Percentiles rank a stretch among this genome's conserved stretches.
Conservation (phyloP, 208 protist genomes). For the Leishmania martiniquensis region DNA sequence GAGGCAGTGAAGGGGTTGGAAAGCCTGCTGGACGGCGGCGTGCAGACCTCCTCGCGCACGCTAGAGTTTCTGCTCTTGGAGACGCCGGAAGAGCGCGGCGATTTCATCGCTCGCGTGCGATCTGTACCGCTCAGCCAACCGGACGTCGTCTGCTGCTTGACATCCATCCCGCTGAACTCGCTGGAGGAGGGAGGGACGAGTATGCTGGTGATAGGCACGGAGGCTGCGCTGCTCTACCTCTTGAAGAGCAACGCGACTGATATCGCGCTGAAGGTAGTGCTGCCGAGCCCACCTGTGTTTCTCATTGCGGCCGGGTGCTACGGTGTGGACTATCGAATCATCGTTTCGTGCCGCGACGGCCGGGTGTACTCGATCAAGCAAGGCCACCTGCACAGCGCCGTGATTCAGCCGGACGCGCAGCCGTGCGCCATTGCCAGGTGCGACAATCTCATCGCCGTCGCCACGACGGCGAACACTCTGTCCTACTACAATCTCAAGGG, state of each 20-base stretch:
- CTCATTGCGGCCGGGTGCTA: slow-evolving; percentile 76
- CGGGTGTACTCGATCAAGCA: slow-evolving; percentile 94
- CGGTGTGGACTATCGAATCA: slow-evolving; percentile 92
- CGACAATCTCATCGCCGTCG: slow-evolving; percentile 89
- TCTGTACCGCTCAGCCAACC: slow-evolving; percentile 62
- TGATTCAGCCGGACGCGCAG: slow-evolving; percentile 92
- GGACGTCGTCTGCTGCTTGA: slow-evolving; percentile 90
- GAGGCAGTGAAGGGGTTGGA: slow-evolving; percentile 54
- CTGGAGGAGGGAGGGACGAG: slow-evolving; percentile 64
- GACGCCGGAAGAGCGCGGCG: slow-evolving; percentile 44
- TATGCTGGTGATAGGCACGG: slow-evolving; percentile 93
- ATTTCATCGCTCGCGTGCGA: slow-evolving; percentile 46
- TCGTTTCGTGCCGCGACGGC: slow-evolving; percentile 92
- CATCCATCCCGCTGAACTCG: slow-evolving; percentile 59
- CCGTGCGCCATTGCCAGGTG: slow-evolving; percentile 82
- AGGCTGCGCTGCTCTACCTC: slow-evolving; percentile 85
- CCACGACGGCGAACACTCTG: slow-evolving; percentile 87
- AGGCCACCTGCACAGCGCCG: slow-evolving; percentile 63
- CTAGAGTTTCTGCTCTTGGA: slow-evolving; percentile 77
- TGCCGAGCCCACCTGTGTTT: slow-evolving; percentile 75
- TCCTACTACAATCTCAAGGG: slow-evolving; percentile 93
- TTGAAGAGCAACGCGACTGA: slow-evolving; percentile 57
- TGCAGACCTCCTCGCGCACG: slow-evolving; percentile 71
- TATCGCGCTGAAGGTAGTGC: slow-evolving; percentile 56
- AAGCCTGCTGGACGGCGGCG: slow-evolving; percentile 47